Evolutionary conservation across 192 early-diverging fungal species (phyloP).

Genomic region (Piromyces finnis): DNA sequence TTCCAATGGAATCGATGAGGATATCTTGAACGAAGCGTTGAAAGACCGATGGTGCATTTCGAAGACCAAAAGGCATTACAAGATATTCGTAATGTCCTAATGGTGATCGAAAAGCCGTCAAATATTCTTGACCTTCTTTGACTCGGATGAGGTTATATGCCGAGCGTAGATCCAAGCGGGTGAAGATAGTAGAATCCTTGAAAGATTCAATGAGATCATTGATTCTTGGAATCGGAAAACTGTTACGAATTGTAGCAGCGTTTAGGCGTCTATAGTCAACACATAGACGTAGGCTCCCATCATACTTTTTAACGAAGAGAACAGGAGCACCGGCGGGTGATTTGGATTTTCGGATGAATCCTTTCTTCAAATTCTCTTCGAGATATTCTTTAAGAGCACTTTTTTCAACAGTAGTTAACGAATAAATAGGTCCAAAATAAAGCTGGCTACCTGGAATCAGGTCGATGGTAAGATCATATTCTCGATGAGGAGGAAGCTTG

Average conservation of each 20-base stretch:
- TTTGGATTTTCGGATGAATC: conserved; percentile 4
- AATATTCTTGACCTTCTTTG: no score
- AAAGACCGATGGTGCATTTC: conserved; percentile 5
- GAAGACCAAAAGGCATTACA: conserved; percentile 8
- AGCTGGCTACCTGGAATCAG: no score
- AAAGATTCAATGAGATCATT: conserved; percentile 9
- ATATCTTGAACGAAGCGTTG: conserved; percentile 18
- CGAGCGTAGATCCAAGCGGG: conserved; percentile 5
- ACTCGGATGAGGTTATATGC: no score
- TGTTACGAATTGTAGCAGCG: conserved; percentile 10
- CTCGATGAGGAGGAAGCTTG: no score
- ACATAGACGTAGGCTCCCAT: conserved; percentile 8
- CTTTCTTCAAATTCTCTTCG: conserved; percentile 5
- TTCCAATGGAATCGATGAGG: conserved; percentile 2
- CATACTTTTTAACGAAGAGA: conserved; percentile 19
- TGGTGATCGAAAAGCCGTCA: no score
- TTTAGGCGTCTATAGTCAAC: conserved; percentile 22
- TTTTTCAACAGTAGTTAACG: no score
- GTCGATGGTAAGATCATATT: no score
- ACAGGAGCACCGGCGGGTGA: conserved; percentile 10
- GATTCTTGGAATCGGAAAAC: conserved; percentile 15
- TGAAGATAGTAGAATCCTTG: conserved; percentile 5
- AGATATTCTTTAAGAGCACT: conserved; percentile 1
- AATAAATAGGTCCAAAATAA: no score
- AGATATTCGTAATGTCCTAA: conserved; percentile 6